Evolutionary conservation across 2,329 filamentous ascomycete species (phyloP), one percentile per base, ranked within the genome.

Genomic region (Drechslerella dactyloides): DNA sequence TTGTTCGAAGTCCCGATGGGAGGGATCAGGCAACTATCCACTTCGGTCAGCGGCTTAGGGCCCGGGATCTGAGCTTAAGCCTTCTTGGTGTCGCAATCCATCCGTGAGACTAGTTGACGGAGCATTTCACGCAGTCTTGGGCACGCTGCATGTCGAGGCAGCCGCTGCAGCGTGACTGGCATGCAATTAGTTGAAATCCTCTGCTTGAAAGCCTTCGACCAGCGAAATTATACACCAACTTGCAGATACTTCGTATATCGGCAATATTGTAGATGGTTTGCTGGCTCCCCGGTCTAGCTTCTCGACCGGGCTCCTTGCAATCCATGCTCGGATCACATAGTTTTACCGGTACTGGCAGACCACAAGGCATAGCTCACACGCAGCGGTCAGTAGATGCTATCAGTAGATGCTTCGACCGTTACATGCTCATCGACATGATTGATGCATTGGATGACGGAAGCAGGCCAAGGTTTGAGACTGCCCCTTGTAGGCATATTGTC

Each of bases 371-470:
- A 59, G 55, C 24, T n/a, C 10, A 50, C 33, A 50, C 48, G n/a
- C 42, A 48, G 17, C 27, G 23, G 3, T 37, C 6, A 46, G n/a
- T 21, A 33, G 27, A 4, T 8, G 27, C 8, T 33, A 33, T 33
- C 27, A 33, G 27, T 8, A 3, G 27, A 8, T 17, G 40, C 33
- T 24, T 54, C 17, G 27, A 21, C 27, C n/a, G n/a, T n/a, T 51
- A 50, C 37, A 17, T 37, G n/a, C 8, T 35, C 21, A 44, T 35
- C 37, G n/a, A 19, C 27, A 11, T n/a, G n/a, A n/a, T n/a, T n/a
- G n/a, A n/a, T n/a, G 21, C 27, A 62, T 17, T 21, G 19, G 37
- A 56, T 62, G 58, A 69, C 65, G 65, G 58, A 69, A 62, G 58
- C 57, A 56, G 56, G 48, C 40, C 48, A 70, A 70, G 37, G 59